Conservation (phyloP, 768 basidiomycete species). For the Tubosaeta brunneosetosa region DNA sequence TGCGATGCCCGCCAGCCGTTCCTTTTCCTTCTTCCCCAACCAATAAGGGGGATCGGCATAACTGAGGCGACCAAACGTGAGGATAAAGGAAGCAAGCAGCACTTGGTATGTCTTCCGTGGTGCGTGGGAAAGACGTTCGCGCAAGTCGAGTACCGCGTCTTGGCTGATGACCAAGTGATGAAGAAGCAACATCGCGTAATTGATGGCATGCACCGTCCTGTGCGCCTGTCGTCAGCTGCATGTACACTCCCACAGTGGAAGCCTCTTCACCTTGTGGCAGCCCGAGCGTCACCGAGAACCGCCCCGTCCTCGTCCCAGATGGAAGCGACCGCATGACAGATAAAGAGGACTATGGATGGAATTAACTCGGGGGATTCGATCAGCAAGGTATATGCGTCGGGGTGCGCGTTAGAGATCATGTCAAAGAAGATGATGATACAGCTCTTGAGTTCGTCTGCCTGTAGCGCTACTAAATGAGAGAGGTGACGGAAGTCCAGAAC, state of each 20-base stretch:
- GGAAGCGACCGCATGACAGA: constrained; percentile 47
- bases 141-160: constrained; percentile 47
- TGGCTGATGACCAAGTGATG: constrained; percentile 49
- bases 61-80: constrained; percentile 72
- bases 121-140: constrained; percentile 53
- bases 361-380: constrained; percentile 52
- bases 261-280: constrained; percentile 21
- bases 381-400: constrained; percentile 36
- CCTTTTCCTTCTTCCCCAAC: constrained; percentile 39
- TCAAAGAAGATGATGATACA: constrained; percentile 39
- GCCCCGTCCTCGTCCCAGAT: constrained; percentile 65
- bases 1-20: constrained; percentile 41
- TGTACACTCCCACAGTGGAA: background rate
- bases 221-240: background rate
- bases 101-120: constrained; percentile 54
- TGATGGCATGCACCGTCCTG: constrained; percentile 50
- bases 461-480: constrained; percentile 4
- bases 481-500: background rate
- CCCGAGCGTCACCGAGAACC: constrained; percentile 34
- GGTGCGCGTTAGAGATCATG: constrained; percentile 36
- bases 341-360: constrained; percentile 58
- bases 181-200: constrained; percentile 48
- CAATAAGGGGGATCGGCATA: constrained; percentile 65
- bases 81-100: constrained; percentile 64
- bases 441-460: constrained; percentile 36